Evolutionary conservation across 352 stramenopile species (phyloP), one percentile per base, ranked within the genome.

Genomic region (Halophytophthora batemanensis): DNA sequence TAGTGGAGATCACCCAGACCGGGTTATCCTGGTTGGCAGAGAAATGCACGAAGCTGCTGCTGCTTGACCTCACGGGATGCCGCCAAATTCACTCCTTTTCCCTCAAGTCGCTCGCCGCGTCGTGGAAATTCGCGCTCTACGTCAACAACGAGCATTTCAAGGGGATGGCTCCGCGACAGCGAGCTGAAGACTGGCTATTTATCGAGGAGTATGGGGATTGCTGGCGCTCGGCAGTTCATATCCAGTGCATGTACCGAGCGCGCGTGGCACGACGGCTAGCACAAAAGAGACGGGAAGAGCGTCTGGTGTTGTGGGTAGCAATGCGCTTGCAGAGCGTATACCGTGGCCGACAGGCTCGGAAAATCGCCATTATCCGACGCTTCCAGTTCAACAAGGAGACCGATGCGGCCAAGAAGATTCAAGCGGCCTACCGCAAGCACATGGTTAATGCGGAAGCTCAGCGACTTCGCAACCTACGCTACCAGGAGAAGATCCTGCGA

Each of bases 191-290:
- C 50, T 85, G 88, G 50, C 50, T 92, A 10, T 66, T 86, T 23
- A 82, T 98, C 17, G 84, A 96, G 40, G 69, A 93, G 10, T 96
- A 97, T 45, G 79, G 83, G 10, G 73, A 79, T 47, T 80, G 71
- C 47, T 90, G 77, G 69, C 67, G 61, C n/a, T 72, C 80, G 5
- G 82, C 80, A 6, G 73, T 79, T 12, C 61, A 64, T 22, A 85
- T 92, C 34, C 82, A 94, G 54, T 76, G 74, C 25, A 44, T 90
- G 39, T 93, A 79, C 48, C 77, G 80, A 21, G 73, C 72, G 15
- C 69, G 66, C 1, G 68, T 82, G 1, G 80, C 82, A 7, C 49
- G 78, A 15, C 63, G 66, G 12, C 43, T 69, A 2, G 68, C 76
- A 2, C 58, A 25, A 1, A 53, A 69, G 23, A 73, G 76, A 36